Evolutionary conservation across 805 yeast species (phyloP), one percentile per base, ranked within the genome.

Genomic region (Cyberlindnera suaveolens): DNA sequence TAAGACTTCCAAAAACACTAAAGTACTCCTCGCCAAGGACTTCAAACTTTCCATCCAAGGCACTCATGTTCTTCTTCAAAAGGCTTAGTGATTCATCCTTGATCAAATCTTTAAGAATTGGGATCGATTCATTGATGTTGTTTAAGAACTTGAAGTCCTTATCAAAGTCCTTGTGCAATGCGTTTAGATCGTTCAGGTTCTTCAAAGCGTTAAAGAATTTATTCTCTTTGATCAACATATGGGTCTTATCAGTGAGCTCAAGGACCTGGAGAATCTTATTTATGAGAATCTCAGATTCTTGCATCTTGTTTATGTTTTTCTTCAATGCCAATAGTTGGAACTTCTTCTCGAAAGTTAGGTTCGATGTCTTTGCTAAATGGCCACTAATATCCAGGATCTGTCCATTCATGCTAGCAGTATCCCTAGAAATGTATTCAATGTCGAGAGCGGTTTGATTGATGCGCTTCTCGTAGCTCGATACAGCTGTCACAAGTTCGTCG

Each of bases 131-230:
- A 51, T 82, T 75, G 38, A 91, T 82, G 54, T 80, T 78, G 36
- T 76, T 74, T 16, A 95, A 77, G 61, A 91, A 87, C 34, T 84
- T 83, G 55, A 84, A 85, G 41, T 78, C 76, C 36, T 78, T 72
- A 40, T 81, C 83, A 29, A 80, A 82, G 43, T 80, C 85, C 46
- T 82, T 84, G 51, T 83, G 86, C 34, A 83, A 70, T 44, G 74
- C 75, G 34, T 81, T 79, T 48, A 91, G 68, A 54, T 82, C 88
- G 46, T 88, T 90, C 40, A 89, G 67, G 51, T 84, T 77, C 61
- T 88, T 87, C 53, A 93, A 75, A 0, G 97, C 97, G 46, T 85
- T 85, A 60, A 87, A 90, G 53, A 85, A 86, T 52, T 82, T 80
- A 53, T 80, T 79, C 46, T 78, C 79, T 41, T 80, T 76, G 47